These are phyloP conservation scores for Penicillium sp. DNA, from an alignment of 2,329 filamentous ascomycete species.

Conservation along the genomic window DNA sequence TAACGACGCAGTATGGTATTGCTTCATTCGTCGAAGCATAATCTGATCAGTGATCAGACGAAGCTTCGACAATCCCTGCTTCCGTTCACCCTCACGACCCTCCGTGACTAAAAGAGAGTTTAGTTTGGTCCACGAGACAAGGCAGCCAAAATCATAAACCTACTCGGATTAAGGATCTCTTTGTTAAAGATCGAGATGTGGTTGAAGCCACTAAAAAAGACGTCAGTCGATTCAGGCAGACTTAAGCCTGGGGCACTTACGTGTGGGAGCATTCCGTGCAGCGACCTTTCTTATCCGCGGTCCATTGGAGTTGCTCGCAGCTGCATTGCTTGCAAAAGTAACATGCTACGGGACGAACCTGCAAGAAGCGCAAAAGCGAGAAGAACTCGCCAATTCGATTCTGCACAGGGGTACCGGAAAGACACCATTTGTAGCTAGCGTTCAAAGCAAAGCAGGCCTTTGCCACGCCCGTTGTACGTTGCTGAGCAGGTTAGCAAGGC, in stretches of 20 bases:
- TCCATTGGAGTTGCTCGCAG: constrained; percentile 80
- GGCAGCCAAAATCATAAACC: constrained; percentile 10
- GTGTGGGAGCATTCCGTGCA: constrained; percentile 64
- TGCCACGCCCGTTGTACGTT: constrained; percentile 79
- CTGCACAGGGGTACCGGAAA: constrained; percentile 90
- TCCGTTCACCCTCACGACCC: constrained; percentile 51
- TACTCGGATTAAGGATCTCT: constrained; percentile 76
- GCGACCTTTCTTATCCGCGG: constrained; percentile 62
- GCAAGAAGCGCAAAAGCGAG: constrained; percentile 84
- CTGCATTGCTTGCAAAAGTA: constrained; percentile 87
- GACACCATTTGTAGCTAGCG: constrained; percentile 86
- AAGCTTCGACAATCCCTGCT: constrained; percentile 70
- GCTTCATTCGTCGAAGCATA: constrained; percentile 93
- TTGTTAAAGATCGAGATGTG: constrained; percentile 87
- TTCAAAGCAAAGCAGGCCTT: constrained; percentile 91
- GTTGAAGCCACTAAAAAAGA: constrained; percentile 48
- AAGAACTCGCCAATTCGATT: constrained; percentile 98
- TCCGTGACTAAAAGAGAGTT: constrained; percentile 47
- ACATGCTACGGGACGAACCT: constrained; percentile 80
- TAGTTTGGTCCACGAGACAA: not conserved
- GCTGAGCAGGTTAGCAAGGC: constrained; percentile 18
- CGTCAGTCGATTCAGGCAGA: constrained; percentile 11
- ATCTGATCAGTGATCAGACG: constrained; percentile 85
- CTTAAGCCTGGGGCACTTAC: constrained; percentile 23
- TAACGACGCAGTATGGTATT: constrained; percentile 89